phyloP scores from a whole-genome alignment of 1,284 basidiomycete species.

The Trametes versicolor region DNA sequence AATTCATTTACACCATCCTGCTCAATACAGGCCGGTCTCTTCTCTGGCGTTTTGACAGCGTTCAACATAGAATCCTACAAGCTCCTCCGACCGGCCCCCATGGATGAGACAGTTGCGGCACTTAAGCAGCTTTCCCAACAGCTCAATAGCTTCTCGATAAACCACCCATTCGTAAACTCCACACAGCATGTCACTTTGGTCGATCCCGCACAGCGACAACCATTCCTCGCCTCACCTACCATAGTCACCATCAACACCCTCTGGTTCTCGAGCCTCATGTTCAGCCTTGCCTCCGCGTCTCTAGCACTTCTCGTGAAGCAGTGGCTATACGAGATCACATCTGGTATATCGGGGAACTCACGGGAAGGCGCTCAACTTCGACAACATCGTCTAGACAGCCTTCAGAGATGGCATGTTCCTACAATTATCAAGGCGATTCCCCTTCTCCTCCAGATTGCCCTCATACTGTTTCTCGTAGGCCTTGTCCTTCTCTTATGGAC shows the following conservation, averaged over 20 bases:
- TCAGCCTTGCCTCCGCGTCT: slow-evolving; percentile 57
- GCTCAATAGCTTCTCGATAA: background rate
- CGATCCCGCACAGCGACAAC: background rate
- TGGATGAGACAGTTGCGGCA: background rate
- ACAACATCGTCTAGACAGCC: slow-evolving; percentile 15
- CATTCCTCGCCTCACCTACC: slow-evolving; percentile 24
- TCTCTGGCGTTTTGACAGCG: slow-evolving; percentile 21
- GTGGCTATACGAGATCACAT: slow-evolving; percentile 29
- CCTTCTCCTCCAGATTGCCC: slow-evolving; percentile 19
- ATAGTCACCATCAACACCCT: slow-evolving; percentile 65
- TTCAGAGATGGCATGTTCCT: slow-evolving; percentile 15
- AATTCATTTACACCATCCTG: background rate
- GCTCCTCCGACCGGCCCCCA: background rate
- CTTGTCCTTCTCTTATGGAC: slow-evolving; percentile 15
- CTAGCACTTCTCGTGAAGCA: slow-evolving; percentile 30
- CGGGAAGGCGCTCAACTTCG: slow-evolving; percentile 18
- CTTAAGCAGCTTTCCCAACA: slow-evolving; percentile 2
- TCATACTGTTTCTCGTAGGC: slow-evolving; percentile 24
- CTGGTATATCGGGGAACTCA: background rate
- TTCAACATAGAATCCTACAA: slow-evolving; percentile 16
- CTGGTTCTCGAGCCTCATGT: slow-evolving; percentile 74
- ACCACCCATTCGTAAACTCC: background rate
- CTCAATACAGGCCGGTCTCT: slow-evolving; percentile 17
- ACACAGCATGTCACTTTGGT: too few species aligned
- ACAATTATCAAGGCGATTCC: slow-evolving; percentile 21